Evolutionary conservation across 169 alveolate species (phyloP).

Genomic region (Cyclospora cayetanensis): DNA sequence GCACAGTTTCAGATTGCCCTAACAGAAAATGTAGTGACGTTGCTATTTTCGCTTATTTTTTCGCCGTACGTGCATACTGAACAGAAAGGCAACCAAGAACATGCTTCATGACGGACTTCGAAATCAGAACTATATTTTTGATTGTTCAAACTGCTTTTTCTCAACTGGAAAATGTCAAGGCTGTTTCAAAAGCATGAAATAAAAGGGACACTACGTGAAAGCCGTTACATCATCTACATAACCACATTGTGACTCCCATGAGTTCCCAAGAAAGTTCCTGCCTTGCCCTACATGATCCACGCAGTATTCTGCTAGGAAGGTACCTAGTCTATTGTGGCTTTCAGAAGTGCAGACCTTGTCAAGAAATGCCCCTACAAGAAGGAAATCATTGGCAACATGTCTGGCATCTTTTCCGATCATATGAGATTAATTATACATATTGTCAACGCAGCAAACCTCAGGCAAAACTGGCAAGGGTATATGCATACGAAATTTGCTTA

Average conservation of each 20-base stretch:
- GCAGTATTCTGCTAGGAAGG: no score
- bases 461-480: slow-evolving; percentile 36
- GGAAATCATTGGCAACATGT: slow-evolving; percentile 72
- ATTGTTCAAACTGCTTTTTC: slow-evolving; percentile 92
- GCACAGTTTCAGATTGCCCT: slow-evolving; percentile 88
- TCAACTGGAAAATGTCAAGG: slow-evolving; percentile 97
- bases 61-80: slow-evolving; percentile 92
- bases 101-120: slow-evolving; percentile 96
- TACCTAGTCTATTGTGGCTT: slow-evolving; percentile 50
- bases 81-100: slow-evolving; percentile 89
- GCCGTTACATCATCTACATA: no score
- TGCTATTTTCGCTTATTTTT: slow-evolving; percentile 92
- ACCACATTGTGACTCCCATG: no score
- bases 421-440: slow-evolving; percentile 95
- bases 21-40: slow-evolving; percentile 92
- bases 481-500: no score
- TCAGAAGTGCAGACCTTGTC: slow-evolving; percentile 53
- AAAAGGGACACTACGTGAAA: slow-evolving; percentile 84
- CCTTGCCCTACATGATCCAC: no score
- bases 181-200: slow-evolving; percentile 93
- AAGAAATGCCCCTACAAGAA: slow-evolving; percentile 68
- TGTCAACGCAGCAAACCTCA: slow-evolving; percentile 91
- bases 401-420: slow-evolving; percentile 91
- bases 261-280: no score
- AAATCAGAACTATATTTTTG: slow-evolving; percentile 94